Percentiles rank a stretch among this genome's conserved stretches.
Conservation (phyloP, 345 rosid species). For the Limnanthes douglasii region DNA sequence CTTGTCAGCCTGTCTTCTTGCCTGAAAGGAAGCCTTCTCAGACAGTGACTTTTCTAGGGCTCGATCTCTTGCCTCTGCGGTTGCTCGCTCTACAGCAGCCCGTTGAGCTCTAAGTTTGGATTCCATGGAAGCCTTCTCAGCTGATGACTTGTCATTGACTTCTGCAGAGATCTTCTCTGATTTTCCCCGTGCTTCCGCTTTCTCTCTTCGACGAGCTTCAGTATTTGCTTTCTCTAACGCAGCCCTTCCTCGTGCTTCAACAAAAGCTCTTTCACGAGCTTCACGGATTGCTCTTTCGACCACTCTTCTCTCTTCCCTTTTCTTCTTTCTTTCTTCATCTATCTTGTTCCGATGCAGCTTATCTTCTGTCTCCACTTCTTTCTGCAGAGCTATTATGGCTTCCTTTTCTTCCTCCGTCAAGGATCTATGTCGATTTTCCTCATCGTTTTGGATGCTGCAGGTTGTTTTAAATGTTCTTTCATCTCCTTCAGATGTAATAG, state of each 20-base stretch:
- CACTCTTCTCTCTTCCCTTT: slow-evolving; percentile 53
- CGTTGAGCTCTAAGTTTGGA: slow-evolving; percentile 75
- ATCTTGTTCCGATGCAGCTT: slow-evolving; percentile 18
- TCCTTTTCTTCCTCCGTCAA: slow-evolving; percentile 24
- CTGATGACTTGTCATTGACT: slow-evolving; percentile 23
- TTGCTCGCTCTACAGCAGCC: slow-evolving; percentile 92
- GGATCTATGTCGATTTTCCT: slow-evolving; percentile 22
- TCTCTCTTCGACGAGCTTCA: slow-evolving; percentile 38
- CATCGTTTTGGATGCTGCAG: slow-evolving; percentile 14
- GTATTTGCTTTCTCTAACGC: slow-evolving; percentile 56
- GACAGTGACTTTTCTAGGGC: slow-evolving; percentile 79
- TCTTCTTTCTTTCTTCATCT: slow-evolving; percentile 37
- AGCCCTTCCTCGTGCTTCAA: slow-evolving; percentile 74
- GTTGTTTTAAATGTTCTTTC: slow-evolving; percentile 11
- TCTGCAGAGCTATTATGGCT: slow-evolving; percentile 19
- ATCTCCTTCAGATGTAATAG: slow-evolving; percentile 11
- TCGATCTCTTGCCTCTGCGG: slow-evolving; percentile 85
- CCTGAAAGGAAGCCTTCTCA: slow-evolving; percentile 27
- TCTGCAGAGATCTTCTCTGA: slow-evolving; percentile 34
- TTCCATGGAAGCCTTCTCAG: slow-evolving; percentile 31
- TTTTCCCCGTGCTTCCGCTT: slow-evolving; percentile 40
- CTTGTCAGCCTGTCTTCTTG: slow-evolving; percentile 36
- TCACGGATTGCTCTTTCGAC: slow-evolving; percentile 91
- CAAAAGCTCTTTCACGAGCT: slow-evolving; percentile 90
- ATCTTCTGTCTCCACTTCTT: slow-evolving; percentile 24